These are phyloP conservation scores for Acaromyces ingoldii DNA, from an alignment of 1,284 basidiomycete genomes.

Conservation along the genomic window DNA sequence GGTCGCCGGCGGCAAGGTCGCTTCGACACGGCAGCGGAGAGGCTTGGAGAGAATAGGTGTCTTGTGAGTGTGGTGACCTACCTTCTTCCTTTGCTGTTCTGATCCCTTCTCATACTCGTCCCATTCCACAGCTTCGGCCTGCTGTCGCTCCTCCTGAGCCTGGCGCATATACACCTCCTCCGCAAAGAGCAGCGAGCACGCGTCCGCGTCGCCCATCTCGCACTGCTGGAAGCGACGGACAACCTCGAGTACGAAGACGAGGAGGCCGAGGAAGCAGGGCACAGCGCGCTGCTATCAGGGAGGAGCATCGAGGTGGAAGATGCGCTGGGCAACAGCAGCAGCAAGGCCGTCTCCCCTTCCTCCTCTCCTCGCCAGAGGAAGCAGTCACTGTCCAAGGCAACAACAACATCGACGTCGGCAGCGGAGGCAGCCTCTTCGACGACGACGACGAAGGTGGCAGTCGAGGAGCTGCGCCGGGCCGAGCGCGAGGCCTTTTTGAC, in stretches of 20 bases:
- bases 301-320: too few species aligned
- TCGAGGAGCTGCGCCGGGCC: background rate
- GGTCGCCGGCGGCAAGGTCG: slow-evolving; percentile 1
- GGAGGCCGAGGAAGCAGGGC: too few species aligned
- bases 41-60: slow-evolving; percentile 6
- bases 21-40: background rate
- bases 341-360: too few species aligned
- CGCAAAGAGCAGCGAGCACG: background rate
- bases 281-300: too few species aligned
- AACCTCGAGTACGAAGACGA: too few species aligned
- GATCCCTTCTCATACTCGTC: background rate
- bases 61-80: slow-evolving; percentile 2
- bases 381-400: background rate
- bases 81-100: background rate
- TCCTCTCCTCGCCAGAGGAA: too few species aligned
- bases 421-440: background rate
- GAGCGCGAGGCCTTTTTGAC: background rate
- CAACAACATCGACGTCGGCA: background rate
- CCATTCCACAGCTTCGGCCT: background rate
- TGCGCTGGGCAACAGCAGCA: too few species aligned
- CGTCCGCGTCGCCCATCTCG: background rate
- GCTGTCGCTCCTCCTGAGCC: background rate
- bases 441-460: background rate
- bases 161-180: background rate
- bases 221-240: background rate